These are phyloP conservation scores for Vanrija humicola DNA, from an alignment of 1,284 basidiomycete species.

Conservation along the genomic window DNA sequence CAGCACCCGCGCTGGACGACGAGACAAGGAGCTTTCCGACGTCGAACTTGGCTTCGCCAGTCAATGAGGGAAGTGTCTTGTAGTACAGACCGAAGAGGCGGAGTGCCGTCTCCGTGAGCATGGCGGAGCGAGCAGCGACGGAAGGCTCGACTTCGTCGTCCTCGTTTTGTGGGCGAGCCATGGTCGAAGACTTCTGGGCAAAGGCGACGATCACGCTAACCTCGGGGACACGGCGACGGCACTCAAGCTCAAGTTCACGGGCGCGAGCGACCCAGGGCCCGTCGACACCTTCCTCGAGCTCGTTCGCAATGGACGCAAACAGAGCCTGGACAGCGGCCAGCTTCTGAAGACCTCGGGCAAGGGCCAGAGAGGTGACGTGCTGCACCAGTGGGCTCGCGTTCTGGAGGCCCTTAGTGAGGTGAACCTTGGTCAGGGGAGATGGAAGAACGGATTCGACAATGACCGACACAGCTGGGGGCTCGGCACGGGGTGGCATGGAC, in stretches of 20 bases:
- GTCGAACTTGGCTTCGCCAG: slow-evolving; percentile 77
- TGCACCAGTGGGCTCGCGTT: slow-evolving; percentile 68
- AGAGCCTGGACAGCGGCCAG: slow-evolving; percentile 57
- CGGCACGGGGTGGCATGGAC: slow-evolving; percentile 57
- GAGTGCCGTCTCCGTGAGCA: slow-evolving; percentile 73
- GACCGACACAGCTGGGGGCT: slow-evolving; percentile 65
- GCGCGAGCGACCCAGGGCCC: slow-evolving; percentile 66
- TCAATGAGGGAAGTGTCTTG: slow-evolving; percentile 64
- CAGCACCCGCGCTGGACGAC: slow-evolving; percentile 49
- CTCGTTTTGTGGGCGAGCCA: slow-evolving; percentile 40
- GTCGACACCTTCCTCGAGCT: slow-evolving; percentile 55
- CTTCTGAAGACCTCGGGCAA: slow-evolving; percentile 70
- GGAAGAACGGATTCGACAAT: slow-evolving; percentile 75
- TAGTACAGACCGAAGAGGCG: slow-evolving; percentile 81
- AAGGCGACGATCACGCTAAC: slow-evolving; percentile 77
- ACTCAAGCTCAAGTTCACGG: slow-evolving; percentile 67
- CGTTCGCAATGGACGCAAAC: slow-evolving; percentile 56
- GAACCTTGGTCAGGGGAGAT: slow-evolving; percentile 61
- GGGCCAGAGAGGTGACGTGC: slow-evolving; percentile 70
- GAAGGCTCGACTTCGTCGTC: slow-evolving; percentile 42
- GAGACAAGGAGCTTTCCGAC: slow-evolving; percentile 70
- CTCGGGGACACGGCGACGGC: slow-evolving; percentile 72
- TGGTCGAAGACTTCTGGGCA: slow-evolving; percentile 55
- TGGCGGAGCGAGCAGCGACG: slow-evolving; percentile 47
- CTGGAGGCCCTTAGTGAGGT: slow-evolving; percentile 75